These are phyloP conservation scores for Keithomyces neogunnii DNA, from an alignment of 2,329 filamentous ascomycete species.

Conservation along the genomic window DNA sequence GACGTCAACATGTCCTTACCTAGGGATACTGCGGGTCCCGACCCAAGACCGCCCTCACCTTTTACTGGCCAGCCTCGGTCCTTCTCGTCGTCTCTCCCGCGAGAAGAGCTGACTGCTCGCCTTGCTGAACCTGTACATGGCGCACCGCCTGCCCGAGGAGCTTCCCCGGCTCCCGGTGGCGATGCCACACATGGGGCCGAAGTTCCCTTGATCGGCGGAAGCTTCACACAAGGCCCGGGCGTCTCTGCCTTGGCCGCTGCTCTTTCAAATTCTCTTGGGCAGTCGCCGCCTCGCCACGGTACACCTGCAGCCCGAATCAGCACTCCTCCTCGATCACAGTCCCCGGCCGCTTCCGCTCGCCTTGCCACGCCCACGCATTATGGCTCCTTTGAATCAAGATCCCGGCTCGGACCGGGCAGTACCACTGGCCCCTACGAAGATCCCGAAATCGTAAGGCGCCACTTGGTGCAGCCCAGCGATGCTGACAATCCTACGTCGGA, in stretches of 20 bases:
- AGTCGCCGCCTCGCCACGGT: constrained; percentile 61
- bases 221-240: constrained; percentile 63
- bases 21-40: constrained; percentile 27
- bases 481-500: constrained; percentile 35
- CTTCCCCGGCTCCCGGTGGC: constrained; percentile 21
- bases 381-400: constrained; percentile 73
- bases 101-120: constrained; percentile 52
- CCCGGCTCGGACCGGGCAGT: constrained; percentile 35
- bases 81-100: constrained; percentile 43
- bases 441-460: constrained; percentile 81
- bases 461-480: constrained; percentile 66
- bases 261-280: constrained; percentile 65
- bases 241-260: constrained; percentile 83
- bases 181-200: constrained; percentile 29
- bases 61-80: constrained; percentile 36
- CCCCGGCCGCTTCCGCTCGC: constrained; percentile 24
- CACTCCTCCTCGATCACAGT: constrained; percentile 42
- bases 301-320: constrained; percentile 52
- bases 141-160: constrained; percentile 27
- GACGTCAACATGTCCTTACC: constrained; percentile 27
- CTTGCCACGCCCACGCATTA: constrained; percentile 62
- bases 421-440: constrained; percentile 64
- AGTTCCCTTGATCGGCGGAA: constrained; percentile 58
- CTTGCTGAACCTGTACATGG: constrained; percentile 46
- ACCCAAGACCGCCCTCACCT: constrained; percentile 38